These are phyloP conservation scores for Kregervanrija pseudodelftensis DNA, from an alignment of 805 yeast species.

Conservation along the genomic window DNA sequence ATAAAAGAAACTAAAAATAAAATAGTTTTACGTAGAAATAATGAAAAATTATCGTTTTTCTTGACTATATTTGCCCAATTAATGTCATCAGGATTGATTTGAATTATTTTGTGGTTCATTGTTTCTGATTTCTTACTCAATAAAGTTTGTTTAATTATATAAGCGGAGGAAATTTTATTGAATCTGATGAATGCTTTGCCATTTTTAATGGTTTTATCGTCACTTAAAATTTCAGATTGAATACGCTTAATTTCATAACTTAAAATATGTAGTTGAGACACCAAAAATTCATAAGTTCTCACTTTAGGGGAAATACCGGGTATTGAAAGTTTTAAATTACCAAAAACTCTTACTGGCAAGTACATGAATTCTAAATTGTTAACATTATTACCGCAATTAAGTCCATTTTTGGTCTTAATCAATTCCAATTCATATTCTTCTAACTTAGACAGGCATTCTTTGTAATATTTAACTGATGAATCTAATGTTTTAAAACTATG, in stretches of 20 bases:
- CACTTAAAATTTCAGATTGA: constrained; percentile 5
- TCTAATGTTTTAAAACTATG: constrained; percentile 35
- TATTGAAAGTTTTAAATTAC: constrained; percentile 8
- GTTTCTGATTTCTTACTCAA: constrained; percentile 36
- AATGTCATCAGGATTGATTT: constrained; percentile 59
- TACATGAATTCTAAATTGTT: constrained; percentile 10
- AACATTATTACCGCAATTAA: constrained; percentile 3
- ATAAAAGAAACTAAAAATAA: constrained; percentile 41
- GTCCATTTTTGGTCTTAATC: constrained; percentile 21
- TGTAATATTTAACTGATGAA: constrained; percentile 24
- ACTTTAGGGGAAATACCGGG: constrained; percentile 18
- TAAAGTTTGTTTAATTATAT: constrained; percentile 55
- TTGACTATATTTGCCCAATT: constrained; percentile 58
- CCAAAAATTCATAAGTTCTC: constrained; percentile 12
- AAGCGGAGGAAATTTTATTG: constrained; percentile 47
- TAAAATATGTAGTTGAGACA: constrained; percentile 7
- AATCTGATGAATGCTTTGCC: constrained; percentile 60
- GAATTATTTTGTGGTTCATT: constrained; percentile 38
- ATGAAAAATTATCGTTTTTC: constrained; percentile 27
- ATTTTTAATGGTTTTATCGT: constrained; percentile 8
- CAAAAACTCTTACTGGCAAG: constrained; percentile 12
- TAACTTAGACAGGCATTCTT: constrained; percentile 24
- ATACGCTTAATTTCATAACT: constrained; percentile 6
- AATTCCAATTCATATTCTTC: constrained; percentile 36
- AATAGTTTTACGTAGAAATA: constrained; percentile 31